Base-by-base conservation (phyloP, 2,329 filamentous ascomycete genomes). In the Didymosphaeria variabile region DNA sequence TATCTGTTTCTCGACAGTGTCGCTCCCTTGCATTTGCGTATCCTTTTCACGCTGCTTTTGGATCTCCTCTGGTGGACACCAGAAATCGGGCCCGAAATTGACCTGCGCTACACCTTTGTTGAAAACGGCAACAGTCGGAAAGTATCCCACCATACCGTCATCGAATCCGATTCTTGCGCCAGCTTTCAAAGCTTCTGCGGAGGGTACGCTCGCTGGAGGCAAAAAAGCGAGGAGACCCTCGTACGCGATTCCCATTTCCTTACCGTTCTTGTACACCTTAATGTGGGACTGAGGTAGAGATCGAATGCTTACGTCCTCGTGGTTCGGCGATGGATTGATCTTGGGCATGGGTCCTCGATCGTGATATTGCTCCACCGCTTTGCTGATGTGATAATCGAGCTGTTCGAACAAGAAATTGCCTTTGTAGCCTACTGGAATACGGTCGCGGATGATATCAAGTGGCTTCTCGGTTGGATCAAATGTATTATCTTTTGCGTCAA, bases 61-160 rank as follows among this genome's bases (percentile, higher is more conserved):
- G 80, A 87, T 84, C 46, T 86, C 84, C 3, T 88, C 85, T 0
- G 94, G 94, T 17, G 93, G 92, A 74, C 84, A 91, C 93, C 94
- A 97, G 82, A 97, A 98, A 34, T 95, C 85, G 0, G 93, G 93
- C 0, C 95, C 94, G 74, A 99, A 97, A 78, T 97, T 97, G 70
- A 94, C 90, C 77, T 98, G 92, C 17, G 91, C 94, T 1, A 94
- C 91, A 26, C 94, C 95, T 55, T 94, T 94, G 47, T 91, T 89
- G 80, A 97, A 98, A 23, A 95, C 91, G 69, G 93, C 95, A 21
- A 99, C 88, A 23, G 94, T 92, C 1, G 95, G 95, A 73, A 97
- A 97, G 80, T 99, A 99, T 12, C 95, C 96, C 1, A 97, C 86
- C 85, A 95, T 91, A 38, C 94, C 95, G 73, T 99, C 95, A 73